These are phyloP conservation scores for Hydnum rufescens DNA, from an alignment of 768 basidiomycete genomes.

Conservation along the genomic window DNA sequence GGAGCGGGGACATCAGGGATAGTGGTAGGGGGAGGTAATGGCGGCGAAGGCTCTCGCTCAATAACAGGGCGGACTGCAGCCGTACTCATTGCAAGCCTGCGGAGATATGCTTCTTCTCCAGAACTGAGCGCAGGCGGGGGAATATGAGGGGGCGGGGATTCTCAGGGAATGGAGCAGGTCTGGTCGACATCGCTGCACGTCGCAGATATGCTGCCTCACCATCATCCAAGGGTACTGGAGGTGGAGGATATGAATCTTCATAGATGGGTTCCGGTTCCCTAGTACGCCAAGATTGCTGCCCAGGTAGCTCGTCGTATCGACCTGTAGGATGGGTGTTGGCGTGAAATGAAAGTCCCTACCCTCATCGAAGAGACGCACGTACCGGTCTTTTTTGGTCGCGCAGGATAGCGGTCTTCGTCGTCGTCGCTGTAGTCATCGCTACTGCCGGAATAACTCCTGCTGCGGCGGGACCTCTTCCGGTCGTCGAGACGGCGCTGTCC, in stretches of 20 bases:
- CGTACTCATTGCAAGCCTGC: constrained; percentile 37
- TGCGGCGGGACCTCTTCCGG: constrained; percentile 26
- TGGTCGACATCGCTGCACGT: constrained; percentile 42
- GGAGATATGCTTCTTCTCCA: constrained; percentile 51
- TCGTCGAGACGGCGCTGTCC: constrained; percentile 30
- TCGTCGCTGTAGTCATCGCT: constrained; percentile 31
- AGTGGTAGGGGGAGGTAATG: constrained; percentile 16
- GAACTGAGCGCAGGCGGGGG: constrained; percentile 13
- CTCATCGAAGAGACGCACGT: not conserved
- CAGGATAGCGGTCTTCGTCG: constrained; percentile 20
- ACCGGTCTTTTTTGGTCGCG: not conserved
- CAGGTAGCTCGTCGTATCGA: not conserved
- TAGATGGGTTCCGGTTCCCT: not conserved
- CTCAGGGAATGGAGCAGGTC: constrained; percentile 1
- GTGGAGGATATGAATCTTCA: not conserved
- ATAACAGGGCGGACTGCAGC: constrained; percentile 12
- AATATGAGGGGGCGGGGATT: not conserved
- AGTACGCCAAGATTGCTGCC: not conserved
- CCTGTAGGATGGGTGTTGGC: not conserved
- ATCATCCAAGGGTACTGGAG: not conserved
- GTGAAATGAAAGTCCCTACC: not conserved
- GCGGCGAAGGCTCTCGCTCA: constrained; percentile 8
- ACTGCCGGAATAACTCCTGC: constrained; percentile 38
- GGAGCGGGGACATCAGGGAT: not conserved
- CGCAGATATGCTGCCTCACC: constrained; percentile 71